phyloP scores from a whole-genome alignment of 148 eudicot genomes.

The Silene uniflora region DNA sequence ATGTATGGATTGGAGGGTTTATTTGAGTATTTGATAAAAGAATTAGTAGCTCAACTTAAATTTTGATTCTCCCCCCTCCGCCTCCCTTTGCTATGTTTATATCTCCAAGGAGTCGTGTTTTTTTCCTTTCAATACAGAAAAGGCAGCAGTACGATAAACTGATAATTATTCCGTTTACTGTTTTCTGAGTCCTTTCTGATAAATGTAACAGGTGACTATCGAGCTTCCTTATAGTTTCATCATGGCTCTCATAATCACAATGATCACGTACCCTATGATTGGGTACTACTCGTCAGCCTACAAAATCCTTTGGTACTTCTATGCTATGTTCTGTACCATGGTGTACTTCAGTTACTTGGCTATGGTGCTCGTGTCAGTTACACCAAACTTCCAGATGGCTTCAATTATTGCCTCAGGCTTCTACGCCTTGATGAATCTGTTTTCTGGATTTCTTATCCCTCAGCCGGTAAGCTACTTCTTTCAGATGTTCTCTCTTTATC shows the following conservation, averaged over 20 bases:
- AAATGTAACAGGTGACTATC: slow-evolving; percentile 42
- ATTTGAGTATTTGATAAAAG: too few relatives aligned
- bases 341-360: slow-evolving; percentile 61
- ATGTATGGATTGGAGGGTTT: background rate
- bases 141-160: background rate
- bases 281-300: slow-evolving; percentile 55
- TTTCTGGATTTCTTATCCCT: slow-evolving; percentile 65
- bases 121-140: background rate
- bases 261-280: slow-evolving; percentile 72
- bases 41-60: too few relatives aligned
- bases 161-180: background rate
- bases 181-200: too few relatives aligned
- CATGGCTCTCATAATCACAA: slow-evolving; percentile 43
- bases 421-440: slow-evolving; percentile 50
- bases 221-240: slow-evolving; percentile 65
- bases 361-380: slow-evolving; percentile 59
- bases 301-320: slow-evolving; percentile 66
- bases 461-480: slow-evolving; percentile 50
- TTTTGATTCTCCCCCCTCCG: too few relatives aligned
- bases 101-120: background rate
- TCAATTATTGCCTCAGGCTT: slow-evolving; percentile 38
- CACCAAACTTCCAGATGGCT: slow-evolving; percentile 59
- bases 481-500: too few relatives aligned
- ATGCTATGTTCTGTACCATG: slow-evolving; percentile 54
- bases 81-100: too few relatives aligned